Evolutionary conservation across 805 yeast species (phyloP).

Genomic region (Ogataea dorogensis): DNA sequence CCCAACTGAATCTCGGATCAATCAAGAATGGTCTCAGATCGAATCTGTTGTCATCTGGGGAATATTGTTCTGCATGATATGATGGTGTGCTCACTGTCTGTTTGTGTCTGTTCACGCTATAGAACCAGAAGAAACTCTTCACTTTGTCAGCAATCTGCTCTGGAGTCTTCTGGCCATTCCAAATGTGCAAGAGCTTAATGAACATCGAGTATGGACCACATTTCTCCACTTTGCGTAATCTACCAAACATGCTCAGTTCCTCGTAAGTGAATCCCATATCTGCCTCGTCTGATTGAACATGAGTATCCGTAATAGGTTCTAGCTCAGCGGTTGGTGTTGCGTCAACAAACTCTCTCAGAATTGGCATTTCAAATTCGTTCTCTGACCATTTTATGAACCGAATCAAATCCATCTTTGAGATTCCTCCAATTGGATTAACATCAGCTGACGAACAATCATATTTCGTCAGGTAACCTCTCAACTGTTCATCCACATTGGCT

Average conservation of each 20-base stretch:
- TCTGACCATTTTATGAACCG: conserved; percentile 81
- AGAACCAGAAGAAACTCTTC: conserved; percentile 86
- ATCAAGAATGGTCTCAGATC: conserved; percentile 95
- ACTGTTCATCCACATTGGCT: conserved; percentile 96
- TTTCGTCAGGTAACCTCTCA: conserved; percentile 93
- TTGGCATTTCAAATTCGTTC: conserved; percentile 66
- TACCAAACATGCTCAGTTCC: conserved; percentile 87
- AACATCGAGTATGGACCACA: conserved; percentile 98
- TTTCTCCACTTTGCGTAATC: conserved; percentile 84
- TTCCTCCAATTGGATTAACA: conserved; percentile 97
- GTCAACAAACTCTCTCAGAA: conserved; percentile 70
- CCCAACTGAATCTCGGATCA: conserved; percentile 86
- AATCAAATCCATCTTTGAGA: conserved; percentile 90
- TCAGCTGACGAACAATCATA: conserved; percentile 98
- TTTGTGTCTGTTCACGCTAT: conserved; percentile 94
- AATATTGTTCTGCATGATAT: conserved; percentile 96
- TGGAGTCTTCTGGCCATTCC: conserved; percentile 86
- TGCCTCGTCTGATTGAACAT: conserved; percentile 93
- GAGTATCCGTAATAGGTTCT: conserved; percentile 90
- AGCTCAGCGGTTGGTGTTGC: conserved; percentile 98
- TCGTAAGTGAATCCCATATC: conserved; percentile 99
- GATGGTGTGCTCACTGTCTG: conserved; percentile 97
- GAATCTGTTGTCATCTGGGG: conserved; percentile 96
- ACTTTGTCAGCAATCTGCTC: conserved; percentile 89
- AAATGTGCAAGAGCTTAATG: conserved; percentile 80